Evolutionary conservation across 441 rosid species (phyloP).

Genomic region (Populus tomentosa): DNA sequence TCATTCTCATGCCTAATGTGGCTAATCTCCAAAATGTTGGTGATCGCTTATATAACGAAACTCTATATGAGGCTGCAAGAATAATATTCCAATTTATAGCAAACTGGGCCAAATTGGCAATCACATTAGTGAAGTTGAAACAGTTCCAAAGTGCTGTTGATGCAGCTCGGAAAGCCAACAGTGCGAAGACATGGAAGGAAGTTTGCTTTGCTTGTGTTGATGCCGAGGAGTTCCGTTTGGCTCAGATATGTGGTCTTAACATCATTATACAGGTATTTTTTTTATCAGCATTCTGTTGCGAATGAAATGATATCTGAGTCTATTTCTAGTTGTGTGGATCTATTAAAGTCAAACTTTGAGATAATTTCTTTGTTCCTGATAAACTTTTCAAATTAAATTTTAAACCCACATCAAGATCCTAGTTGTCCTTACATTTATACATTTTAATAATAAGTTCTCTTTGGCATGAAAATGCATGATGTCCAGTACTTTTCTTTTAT

Average conservation of each 20-base stretch:
- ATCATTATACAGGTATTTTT: constrained; percentile 76
- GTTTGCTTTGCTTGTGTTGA: constrained; percentile 99
- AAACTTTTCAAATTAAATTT: background rate
- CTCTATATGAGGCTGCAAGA: no score
- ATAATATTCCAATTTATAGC: constrained; percentile 71
- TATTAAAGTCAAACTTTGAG: background rate
- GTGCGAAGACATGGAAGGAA: constrained; percentile 99
- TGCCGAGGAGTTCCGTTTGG: constrained; percentile 99
- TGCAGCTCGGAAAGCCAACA: constrained; percentile 99
- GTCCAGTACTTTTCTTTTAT: background rate
- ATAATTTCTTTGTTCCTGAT: background rate
- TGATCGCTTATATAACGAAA: no score
- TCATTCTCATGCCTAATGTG: no score
- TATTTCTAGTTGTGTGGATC: background rate
- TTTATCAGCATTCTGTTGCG: background rate
- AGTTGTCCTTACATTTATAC: background rate
- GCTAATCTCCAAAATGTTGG: no score
- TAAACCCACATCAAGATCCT: background rate
- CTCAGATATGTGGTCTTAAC: constrained; percentile 98
- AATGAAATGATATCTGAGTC: background rate
- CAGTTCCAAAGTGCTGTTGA: constrained; percentile 99
- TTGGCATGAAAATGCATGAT: background rate
- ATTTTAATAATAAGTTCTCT: no score
- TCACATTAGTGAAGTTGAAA: constrained; percentile 84
- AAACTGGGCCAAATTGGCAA: constrained; percentile 98